phyloP scores from a whole-genome alignment of 306 rosid species.

The Cyclanthera cordifolia region DNA sequence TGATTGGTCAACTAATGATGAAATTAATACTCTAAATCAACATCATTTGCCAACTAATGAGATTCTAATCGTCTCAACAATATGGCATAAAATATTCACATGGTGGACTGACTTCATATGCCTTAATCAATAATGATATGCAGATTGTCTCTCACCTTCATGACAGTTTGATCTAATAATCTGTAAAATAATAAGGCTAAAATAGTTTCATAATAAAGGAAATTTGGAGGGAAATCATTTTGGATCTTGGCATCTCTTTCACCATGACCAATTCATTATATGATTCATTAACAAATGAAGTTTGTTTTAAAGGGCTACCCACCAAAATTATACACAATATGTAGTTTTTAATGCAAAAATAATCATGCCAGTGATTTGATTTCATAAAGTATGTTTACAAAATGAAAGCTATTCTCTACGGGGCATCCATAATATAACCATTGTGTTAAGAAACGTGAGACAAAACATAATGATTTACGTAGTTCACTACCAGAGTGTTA shows the following conservation, averaged over 20 bases:
- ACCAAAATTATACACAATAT: background rate
- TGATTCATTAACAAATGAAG: background rate
- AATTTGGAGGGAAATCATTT: background rate
- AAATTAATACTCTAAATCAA: background rate
- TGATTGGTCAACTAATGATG: background rate
- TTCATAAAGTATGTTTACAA: background rate
- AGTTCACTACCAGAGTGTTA: too few species aligned
- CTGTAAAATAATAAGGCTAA: background rate
- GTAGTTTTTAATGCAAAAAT: constrained; percentile 2
- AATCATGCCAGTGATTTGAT: constrained; percentile 6
- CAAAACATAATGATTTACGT: too few species aligned
- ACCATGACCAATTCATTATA: background rate
- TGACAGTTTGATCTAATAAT: background rate
- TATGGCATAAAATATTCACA: background rate
- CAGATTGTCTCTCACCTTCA: background rate
- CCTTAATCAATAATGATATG: background rate
- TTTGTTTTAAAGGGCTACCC: background rate
- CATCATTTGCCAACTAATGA: constrained; percentile 5
- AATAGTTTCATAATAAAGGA: background rate
- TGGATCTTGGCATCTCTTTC: constrained; percentile 4
- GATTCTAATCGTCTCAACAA: constrained; percentile 4
- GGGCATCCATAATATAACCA: background rate
- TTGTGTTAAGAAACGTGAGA: too few species aligned
- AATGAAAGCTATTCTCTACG: background rate
- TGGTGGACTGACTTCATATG: background rate